Percentiles rank a stretch among this genome's conserved stretches.
These are phyloP conservation scores for Knoxdaviesia proteae DNA, from an alignment of 2,329 filamentous ascomycete genomes.

Conservation along the genomic window DNA sequence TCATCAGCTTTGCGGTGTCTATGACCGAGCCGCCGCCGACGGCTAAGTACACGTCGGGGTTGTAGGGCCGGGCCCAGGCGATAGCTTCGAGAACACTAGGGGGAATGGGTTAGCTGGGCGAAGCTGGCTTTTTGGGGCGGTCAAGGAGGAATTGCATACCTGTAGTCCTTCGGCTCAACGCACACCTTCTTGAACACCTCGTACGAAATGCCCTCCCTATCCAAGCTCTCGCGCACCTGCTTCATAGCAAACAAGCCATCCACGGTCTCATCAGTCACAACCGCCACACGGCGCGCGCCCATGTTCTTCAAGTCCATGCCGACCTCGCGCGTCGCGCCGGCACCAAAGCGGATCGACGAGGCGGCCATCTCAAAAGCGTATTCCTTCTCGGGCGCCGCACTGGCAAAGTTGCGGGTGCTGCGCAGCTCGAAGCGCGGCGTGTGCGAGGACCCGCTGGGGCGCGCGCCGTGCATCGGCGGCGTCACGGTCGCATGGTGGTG, in stretches of 20 bases:
- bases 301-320: slow-evolving; percentile 96
- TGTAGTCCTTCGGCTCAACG: slow-evolving; percentile 88
- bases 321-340: slow-evolving; percentile 82
- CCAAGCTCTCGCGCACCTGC: slow-evolving; percentile 65
- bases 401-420: slow-evolving; percentile 30
- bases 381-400: slow-evolving; percentile 60
- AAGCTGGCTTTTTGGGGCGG: not conserved
- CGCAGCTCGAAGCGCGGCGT: slow-evolving; percentile 36
- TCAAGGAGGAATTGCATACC: slow-evolving; percentile 26
- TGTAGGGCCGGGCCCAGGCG: slow-evolving; percentile 58
- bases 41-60: slow-evolving; percentile 76
- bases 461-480: slow-evolving; percentile 26
- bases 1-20: slow-evolving; percentile 97
- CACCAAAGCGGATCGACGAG: slow-evolving; percentile 82
- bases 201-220: slow-evolving; percentile 58
- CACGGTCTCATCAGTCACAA: slow-evolving; percentile 78
- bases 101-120: slow-evolving; percentile 1
- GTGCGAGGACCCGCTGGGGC: slow-evolving; percentile 24
- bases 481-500: slow-evolving; percentile 39
- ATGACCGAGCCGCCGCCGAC: slow-evolving; percentile 90
- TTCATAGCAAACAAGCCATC: slow-evolving; percentile 71
- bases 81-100: slow-evolving; percentile 71
- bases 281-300: slow-evolving; percentile 66
- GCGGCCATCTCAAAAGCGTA: slow-evolving; percentile 99
- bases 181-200: slow-evolving; percentile 62